These are phyloP conservation scores for Capsella bursapastoris DNA, from an alignment of 345 rosid species.

Conservation along the genomic window DNA sequence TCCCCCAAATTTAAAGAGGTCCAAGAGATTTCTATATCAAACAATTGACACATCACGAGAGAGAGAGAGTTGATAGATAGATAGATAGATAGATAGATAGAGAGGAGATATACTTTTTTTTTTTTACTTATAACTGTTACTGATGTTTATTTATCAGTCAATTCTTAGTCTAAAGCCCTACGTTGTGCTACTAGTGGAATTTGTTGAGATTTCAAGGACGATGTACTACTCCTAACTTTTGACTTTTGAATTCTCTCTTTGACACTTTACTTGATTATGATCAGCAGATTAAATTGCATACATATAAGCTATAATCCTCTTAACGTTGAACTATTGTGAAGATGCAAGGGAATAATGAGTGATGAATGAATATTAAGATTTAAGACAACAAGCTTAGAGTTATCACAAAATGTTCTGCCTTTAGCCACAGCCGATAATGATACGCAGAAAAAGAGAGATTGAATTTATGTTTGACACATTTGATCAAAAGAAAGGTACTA, in stretches of 20 bases:
- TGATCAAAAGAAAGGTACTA: conserved; percentile 38
- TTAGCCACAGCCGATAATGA: background rate
- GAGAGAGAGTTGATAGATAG: background rate
- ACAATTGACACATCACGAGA: conserved; percentile 25
- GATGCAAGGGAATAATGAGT: conserved; percentile 15
- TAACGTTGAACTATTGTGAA: background rate
- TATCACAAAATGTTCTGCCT: conserved; percentile 33
- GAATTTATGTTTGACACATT: conserved; percentile 28
- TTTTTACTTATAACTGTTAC: conserved; percentile 33
- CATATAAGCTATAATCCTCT: too few relatives aligned
- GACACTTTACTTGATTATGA: background rate
- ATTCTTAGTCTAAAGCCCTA: background rate
- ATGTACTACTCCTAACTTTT: conserved; percentile 28
- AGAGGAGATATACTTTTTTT: background rate
- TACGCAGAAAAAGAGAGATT: conserved; percentile 17
- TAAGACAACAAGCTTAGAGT: conserved; percentile 22
- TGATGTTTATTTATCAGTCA: conserved; percentile 31
- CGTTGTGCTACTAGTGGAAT: background rate
- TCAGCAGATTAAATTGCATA: background rate
- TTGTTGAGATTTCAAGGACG: conserved; percentile 39
- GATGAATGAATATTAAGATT: background rate
- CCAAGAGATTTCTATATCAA: conserved; percentile 28
- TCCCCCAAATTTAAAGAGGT: conserved; percentile 8
- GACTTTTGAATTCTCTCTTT: conserved; percentile 24
- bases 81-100: conserved; percentile 7